phyloP scores from a whole-genome alignment of 306 rosid species.

The Prinsepia uniflora region DNA sequence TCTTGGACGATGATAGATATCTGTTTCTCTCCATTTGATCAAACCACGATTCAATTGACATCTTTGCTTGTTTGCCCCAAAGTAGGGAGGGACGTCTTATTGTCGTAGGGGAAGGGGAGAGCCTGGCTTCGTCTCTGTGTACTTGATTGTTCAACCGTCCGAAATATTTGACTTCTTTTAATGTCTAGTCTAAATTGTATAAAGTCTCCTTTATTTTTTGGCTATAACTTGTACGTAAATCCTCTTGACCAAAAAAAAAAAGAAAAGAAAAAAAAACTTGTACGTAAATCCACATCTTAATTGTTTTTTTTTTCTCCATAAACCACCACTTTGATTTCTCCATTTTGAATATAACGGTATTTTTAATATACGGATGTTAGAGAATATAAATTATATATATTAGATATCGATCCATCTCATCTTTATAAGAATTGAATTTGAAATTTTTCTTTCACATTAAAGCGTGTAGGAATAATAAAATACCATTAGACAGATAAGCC shows the following conservation, averaged over 20 bases:
- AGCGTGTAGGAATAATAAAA: too few species aligned
- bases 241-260: too few species aligned
- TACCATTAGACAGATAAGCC: too few species aligned
- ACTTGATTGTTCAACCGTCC: background rate
- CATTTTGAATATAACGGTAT: background rate
- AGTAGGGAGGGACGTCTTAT: background rate
- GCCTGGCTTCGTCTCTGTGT: background rate
- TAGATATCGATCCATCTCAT: too few species aligned
- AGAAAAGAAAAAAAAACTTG: too few species aligned
- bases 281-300: background rate
- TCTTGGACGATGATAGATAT: too few species aligned
- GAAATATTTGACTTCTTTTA: conserved; percentile 5
- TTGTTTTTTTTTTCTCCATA: conserved; percentile 14
- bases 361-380: background rate
- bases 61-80: too few species aligned
- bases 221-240: background rate
- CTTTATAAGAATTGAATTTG: too few species aligned
- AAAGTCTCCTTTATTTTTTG: background rate
- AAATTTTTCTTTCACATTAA: too few species aligned
- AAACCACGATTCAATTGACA: too few species aligned
- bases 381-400: too few species aligned
- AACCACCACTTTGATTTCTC: background rate
- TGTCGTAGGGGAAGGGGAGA: background rate
- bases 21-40: too few species aligned
- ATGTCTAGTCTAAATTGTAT: background rate